phyloP scores from a whole-genome alignment of 2,329 filamentous ascomycete genomes.

The Xylariaceae sp. region DNA sequence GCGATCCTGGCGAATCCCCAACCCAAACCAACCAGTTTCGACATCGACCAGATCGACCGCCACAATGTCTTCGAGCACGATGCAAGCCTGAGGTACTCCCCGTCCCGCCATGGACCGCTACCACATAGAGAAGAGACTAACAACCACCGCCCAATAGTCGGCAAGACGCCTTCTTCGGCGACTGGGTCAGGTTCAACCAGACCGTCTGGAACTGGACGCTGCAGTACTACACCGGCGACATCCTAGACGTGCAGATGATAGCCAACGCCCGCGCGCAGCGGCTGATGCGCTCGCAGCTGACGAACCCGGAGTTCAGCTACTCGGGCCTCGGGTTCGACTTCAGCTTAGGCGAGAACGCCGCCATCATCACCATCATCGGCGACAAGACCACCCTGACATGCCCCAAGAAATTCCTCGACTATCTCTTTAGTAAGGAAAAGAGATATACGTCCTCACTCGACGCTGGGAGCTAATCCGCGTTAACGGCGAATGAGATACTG shows the following conservation, averaged over 20 bases:
- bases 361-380: slow-evolving; percentile 46
- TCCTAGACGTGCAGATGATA: slow-evolving; percentile 39
- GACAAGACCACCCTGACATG: slow-evolving; percentile 40
- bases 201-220: slow-evolving; percentile 45
- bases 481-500: slow-evolving; percentile 40
- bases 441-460: background rate
- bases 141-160: slow-evolving; percentile 34
- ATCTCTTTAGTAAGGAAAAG: slow-evolving; percentile 39
- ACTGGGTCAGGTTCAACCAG: slow-evolving; percentile 50
- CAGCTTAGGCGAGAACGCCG: slow-evolving; percentile 45
- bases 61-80: slow-evolving; percentile 50
- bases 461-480: background rate
- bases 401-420: slow-evolving; percentile 38
- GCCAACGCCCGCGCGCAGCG: slow-evolving; percentile 45
- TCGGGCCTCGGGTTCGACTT: slow-evolving; percentile 39
- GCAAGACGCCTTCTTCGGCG: slow-evolving; percentile 47
- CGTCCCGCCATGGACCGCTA: background rate
- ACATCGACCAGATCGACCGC: slow-evolving; percentile 41
- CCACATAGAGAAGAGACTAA: background rate
- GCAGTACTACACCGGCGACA: slow-evolving; percentile 43
- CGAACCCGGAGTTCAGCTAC: slow-evolving; percentile 47
- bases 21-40: slow-evolving; percentile 43
- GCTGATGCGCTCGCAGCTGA: slow-evolving; percentile 41
- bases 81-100: slow-evolving; percentile 40
- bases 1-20: slow-evolving; percentile 42